Evolutionary conservation across 1,139 yeast genomes (phyloP), one percentile per base, ranked within the genome.

Genomic region (Suhomyces choctaworum): DNA sequence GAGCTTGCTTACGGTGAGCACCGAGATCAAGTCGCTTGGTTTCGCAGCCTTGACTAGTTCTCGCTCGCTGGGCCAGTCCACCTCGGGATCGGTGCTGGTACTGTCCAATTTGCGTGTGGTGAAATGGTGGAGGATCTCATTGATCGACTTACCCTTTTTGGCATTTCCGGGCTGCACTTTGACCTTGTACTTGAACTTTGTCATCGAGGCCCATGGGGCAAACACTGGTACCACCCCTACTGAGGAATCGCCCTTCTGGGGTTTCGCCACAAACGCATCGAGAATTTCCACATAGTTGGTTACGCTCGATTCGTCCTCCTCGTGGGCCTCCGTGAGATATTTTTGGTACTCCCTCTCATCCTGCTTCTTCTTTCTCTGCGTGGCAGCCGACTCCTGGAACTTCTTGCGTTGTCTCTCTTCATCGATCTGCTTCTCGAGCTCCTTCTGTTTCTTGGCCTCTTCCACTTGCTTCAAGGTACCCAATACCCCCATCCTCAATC

Each of bases 121-220:
- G 52, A 89, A 80, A 47, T 73, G 73, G 43, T 77, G 73, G 35
- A 89, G 50, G 2, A 79, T 70, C 42, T 89, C 96, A 40, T 73
- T 73, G 24, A 88, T 69, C 0, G 94, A 82, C 54, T 92, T 92
- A 2, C 97, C 96, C 59, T 90, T 92, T 58, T 94, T 92, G 17
- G 82, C 81, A 27, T 75, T 70, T 0, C 99, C 99, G 0, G 95
- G 94, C 47, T 81, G 88, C 26, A 92, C 63, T 58, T 92, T 90
- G 25, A 87, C 82, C 56, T 88, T 89, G 62, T 85, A 89, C 56
- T 86, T 83, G 61, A 74, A 77, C 56, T 83, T 83, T 42, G 69
- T 74, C 48, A 92, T 61, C 0, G 97, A 74, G 9, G 76, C 62
- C 96, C 97, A 94, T 1, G 98, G 98, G 0, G 92, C 97, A 70